Percentiles rank a stretch among this genome's conserved stretches.
Evolutionary conservation across 2,329 filamentous ascomycete species (phyloP).

Genomic region (Juglanconis oblonga): DNA sequence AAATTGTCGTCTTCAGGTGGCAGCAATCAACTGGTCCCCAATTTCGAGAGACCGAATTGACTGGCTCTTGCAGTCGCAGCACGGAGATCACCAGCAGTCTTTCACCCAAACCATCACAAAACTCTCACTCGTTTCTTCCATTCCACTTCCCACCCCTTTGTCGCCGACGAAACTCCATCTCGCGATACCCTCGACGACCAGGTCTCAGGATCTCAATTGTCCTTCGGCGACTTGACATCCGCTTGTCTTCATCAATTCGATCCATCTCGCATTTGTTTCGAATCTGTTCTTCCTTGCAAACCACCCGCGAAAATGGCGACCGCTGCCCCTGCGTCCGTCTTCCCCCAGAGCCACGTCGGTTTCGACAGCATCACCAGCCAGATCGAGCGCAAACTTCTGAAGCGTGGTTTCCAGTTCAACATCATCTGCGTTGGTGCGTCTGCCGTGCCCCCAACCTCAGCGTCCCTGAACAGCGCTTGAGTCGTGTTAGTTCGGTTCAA

Average conservation of each 20-base stretch:
- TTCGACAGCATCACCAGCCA: constrained; percentile 99
- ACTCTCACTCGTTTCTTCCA: constrained; percentile 16
- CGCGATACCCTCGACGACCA: constrained; percentile 12
- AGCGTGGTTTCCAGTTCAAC: constrained; percentile 99
- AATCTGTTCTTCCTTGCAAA: constrained; percentile 22
- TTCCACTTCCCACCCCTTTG: constrained; percentile 1
- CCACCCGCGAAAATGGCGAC: constrained; percentile 44
- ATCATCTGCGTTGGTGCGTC: constrained; percentile 96
- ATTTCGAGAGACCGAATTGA: constrained; percentile 22
- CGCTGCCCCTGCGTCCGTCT: constrained; percentile 71
- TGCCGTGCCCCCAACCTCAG: not conserved
- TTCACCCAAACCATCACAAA: constrained; percentile 12
- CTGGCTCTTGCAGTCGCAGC: constrained; percentile 6
- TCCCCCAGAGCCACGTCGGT: constrained; percentile 97
- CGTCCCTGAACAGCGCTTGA: not conserved
- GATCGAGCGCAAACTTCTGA: constrained; percentile 99
- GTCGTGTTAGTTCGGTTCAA: not conserved
- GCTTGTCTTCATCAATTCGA: constrained; percentile 29
- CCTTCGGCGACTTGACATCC: constrained; percentile 25
- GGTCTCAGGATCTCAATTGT: constrained; percentile 26
- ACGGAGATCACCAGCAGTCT: constrained; percentile 9
- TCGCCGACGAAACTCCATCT: constrained; percentile 18
- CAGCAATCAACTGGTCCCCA: constrained; percentile 27
- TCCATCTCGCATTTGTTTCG: constrained; percentile 26
- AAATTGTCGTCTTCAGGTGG: constrained; percentile 45